Conservation (phyloP, 1,284 basidiomycete species). For the Cryptococcus deneoformans region DNA sequence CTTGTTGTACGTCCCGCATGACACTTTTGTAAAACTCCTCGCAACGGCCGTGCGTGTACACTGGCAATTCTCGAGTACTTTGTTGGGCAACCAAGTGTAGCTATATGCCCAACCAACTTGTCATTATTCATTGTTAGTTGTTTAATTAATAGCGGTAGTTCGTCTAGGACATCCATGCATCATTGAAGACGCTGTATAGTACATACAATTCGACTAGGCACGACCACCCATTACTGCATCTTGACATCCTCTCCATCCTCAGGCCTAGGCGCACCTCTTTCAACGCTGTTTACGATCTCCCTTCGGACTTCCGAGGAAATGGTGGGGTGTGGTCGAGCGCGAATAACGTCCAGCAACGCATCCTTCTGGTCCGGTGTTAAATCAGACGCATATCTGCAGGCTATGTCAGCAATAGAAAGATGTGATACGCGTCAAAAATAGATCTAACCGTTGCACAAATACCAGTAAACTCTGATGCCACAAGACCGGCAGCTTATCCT, state of each 20-base stretch:
- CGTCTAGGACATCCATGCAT: too few relatives aligned
- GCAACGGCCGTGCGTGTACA: too few relatives aligned
- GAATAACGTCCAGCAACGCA: slow-evolving; percentile 89
- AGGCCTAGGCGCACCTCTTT: slow-evolving; percentile 51
- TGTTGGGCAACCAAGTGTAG: background rate
- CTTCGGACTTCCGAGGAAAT: slow-evolving; percentile 88
- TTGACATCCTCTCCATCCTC: slow-evolving; percentile 43
- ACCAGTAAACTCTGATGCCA: slow-evolving; percentile 98
- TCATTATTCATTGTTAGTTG: background rate
- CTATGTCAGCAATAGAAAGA: background rate
- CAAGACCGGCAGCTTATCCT: slow-evolving; percentile 77
- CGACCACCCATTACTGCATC: slow-evolving; percentile 27
- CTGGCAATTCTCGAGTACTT: too few relatives aligned
- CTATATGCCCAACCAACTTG: background rate
- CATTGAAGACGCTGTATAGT: too few relatives aligned
- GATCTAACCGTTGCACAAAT: slow-evolving; percentile 78
- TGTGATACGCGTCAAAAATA: background rate
- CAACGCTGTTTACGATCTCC: slow-evolving; percentile 60
- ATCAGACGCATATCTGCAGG: slow-evolving; percentile 84
- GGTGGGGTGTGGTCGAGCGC: slow-evolving; percentile 80
- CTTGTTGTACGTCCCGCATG: too few relatives aligned
- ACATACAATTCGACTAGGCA: background rate
- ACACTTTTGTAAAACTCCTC: too few relatives aligned
- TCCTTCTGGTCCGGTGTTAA: slow-evolving; percentile 97
- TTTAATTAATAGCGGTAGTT: background rate